These are phyloP conservation scores for Vicia faba DNA, from an alignment of 306 rosid genomes.

Conservation along the genomic window DNA sequence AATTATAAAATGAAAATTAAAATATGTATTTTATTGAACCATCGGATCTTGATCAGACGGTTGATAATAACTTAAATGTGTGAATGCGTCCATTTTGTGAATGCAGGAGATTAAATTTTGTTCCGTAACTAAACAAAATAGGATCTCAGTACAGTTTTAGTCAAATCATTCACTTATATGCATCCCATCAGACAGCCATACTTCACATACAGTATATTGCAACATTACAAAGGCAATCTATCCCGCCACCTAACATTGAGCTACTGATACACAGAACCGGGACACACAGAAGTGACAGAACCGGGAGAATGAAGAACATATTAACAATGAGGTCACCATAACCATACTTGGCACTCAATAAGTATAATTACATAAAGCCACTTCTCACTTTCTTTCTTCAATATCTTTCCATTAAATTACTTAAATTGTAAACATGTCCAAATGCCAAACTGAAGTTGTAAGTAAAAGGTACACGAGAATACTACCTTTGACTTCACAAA, in stretches of 20 bases:
- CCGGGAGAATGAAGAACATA: constrained; percentile 7
- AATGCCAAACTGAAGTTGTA: constrained; percentile 12
- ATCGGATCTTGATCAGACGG: too few species aligned
- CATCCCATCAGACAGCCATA: constrained; percentile 27
- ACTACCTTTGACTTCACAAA: constrained; percentile 82
- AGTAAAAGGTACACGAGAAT: constrained; percentile 21
- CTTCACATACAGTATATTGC: constrained; percentile 5
- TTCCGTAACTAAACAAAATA: constrained; percentile 15
- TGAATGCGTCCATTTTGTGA: too few species aligned
- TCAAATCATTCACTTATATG: not conserved
- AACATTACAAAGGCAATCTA: constrained; percentile 5
- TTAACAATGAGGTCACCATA: not conserved
- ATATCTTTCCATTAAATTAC: constrained; percentile 18
- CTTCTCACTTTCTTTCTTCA: constrained; percentile 20
- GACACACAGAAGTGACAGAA: too few species aligned
- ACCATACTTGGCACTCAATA: not conserved
- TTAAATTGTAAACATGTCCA: constrained; percentile 5
- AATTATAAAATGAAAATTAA: too few species aligned
- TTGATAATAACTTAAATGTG: too few species aligned
- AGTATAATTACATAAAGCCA: constrained; percentile 18
- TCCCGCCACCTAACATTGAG: not conserved
- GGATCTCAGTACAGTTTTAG: constrained; percentile 8
- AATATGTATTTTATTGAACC: too few species aligned
- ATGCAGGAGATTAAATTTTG: too few species aligned
- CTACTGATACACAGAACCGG: constrained; percentile 11